Evolutionary conservation across 2,329 filamentous ascomycete species (phyloP).

Genomic region (Arthrobotrys sphaeroides): DNA sequence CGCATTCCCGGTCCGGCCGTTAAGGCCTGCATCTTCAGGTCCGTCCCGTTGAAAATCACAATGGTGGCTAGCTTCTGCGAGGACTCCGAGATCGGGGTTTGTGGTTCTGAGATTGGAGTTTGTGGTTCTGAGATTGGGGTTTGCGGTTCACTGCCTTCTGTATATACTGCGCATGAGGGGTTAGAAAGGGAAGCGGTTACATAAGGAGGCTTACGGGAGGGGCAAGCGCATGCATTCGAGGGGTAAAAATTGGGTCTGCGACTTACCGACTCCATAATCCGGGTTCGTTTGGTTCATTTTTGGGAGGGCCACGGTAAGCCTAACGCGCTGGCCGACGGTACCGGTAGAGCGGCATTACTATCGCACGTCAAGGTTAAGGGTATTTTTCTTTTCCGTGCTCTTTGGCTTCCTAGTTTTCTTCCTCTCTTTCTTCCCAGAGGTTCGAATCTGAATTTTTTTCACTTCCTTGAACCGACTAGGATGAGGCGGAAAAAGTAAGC

Average conservation of each 20-base stretch:
- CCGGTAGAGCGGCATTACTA: conserved; percentile 1
- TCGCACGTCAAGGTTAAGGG: not conserved
- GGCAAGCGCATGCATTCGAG: not conserved
- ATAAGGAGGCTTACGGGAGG: not conserved
- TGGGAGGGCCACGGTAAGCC: not conserved
- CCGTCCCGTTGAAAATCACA: conserved; percentile 20
- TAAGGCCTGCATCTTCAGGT: conserved; percentile 4
- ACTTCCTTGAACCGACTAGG: not conserved
- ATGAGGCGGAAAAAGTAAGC: conserved; percentile 16
- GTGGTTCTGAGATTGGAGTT: conserved; percentile 21
- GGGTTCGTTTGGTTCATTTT: conserved; percentile 1
- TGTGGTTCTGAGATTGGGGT: conserved; percentile 14
- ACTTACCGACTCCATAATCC: conserved; percentile 18
- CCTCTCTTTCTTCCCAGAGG: not conserved
- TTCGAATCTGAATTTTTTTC: not conserved
- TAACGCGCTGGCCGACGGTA: conserved; percentile 11
- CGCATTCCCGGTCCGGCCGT: conserved; percentile 11
- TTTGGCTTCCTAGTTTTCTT: not conserved
- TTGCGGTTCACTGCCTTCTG: not conserved
- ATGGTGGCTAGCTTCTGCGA: conserved; percentile 1
- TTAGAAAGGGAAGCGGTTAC: not conserved
- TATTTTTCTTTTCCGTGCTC: not conserved
- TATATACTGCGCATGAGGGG: not conserved
- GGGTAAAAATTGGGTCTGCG: not conserved
- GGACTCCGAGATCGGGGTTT: not conserved